phyloP scores from a whole-genome alignment of 257 asterid species.

The Catharanthus roseus region DNA sequence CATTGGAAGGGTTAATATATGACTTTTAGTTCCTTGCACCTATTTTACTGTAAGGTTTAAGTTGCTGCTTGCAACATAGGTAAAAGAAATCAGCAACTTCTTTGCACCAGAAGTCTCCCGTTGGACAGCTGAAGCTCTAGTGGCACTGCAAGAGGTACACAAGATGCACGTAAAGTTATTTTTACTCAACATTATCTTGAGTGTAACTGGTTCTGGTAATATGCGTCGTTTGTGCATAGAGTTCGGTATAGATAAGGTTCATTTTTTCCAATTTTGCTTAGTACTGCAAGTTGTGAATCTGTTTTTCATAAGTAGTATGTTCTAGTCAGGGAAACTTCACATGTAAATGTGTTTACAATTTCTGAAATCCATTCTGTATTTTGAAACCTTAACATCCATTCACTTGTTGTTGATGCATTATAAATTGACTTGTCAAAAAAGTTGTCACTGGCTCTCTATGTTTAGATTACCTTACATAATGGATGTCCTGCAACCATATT shows the following conservation, averaged over 20 bases:
- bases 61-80: constrained; percentile 30
- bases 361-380: neutral
- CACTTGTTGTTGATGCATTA: neutral
- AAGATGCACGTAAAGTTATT: neutral
- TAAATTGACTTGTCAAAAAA: neutral
- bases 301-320: neutral
- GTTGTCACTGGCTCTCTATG: neutral
- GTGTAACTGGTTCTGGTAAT: neutral
- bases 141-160: constrained; percentile 90
- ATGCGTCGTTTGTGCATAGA: neutral
- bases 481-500: neutral
- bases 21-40: neutral
- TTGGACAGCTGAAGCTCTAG: constrained; percentile 89
- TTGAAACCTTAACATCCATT: neutral
- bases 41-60: neutral
- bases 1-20: neutral
- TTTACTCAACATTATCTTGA: neutral
- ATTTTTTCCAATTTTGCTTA: neutral
- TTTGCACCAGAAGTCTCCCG: constrained; percentile 50
- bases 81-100: constrained; percentile 53
- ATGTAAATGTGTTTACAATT: neutral
- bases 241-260: neutral
- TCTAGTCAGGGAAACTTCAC: neutral
- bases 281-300: neutral
- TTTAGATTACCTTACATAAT: neutral